A percentile compares a stretch with the other conserved stretches of the same genome.
phyloP scores from a whole-genome alignment of 2,329 filamentous ascomycete genomes.

The Hortaea werneckii region DNA sequence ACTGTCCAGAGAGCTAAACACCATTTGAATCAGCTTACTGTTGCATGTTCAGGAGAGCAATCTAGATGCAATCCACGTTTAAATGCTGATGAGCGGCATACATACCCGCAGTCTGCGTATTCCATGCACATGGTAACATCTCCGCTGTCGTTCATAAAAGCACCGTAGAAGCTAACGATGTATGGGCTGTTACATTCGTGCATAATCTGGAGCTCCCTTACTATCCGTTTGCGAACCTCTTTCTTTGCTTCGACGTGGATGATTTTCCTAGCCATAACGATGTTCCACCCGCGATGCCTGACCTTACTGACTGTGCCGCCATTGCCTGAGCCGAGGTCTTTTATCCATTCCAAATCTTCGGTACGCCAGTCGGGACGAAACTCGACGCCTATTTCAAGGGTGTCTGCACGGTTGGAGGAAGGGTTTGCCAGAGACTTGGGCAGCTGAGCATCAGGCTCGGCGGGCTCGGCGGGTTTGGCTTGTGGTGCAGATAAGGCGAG shows the following conservation, averaged over 20 bases:
- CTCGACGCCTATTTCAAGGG: slow-evolving; percentile 91
- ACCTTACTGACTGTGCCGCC: slow-evolving; percentile 98
- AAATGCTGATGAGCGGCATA: too few species aligned
- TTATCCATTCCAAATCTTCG: slow-evolving; percentile 84
- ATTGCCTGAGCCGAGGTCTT: slow-evolving; percentile 91
- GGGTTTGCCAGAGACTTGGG: slow-evolving; percentile 51
- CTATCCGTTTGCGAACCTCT: slow-evolving; percentile 91
- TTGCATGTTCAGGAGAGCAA: too few species aligned
- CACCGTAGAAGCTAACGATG: slow-evolving; percentile 96
- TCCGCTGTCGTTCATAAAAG: slow-evolving; percentile 90
- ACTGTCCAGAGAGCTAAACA: slow-evolving; percentile 72
- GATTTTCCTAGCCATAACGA: slow-evolving; percentile 97
- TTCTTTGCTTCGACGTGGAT: slow-evolving; percentile 98
- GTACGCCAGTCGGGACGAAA: slow-evolving; percentile 87
- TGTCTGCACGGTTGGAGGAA: slow-evolving; percentile 50
- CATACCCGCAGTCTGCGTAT: slow-evolving; percentile 98
- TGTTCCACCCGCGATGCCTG: slow-evolving; percentile 85
- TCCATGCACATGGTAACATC: slow-evolving; percentile 99
- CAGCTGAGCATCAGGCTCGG: slow-evolving; percentile 58
- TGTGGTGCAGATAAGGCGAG: slow-evolving; percentile 75
- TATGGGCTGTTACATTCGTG: slow-evolving; percentile 94
- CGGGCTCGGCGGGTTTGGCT: slow-evolving; percentile 59
- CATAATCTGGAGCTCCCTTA: slow-evolving; percentile 95
- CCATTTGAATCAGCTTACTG: too few species aligned
- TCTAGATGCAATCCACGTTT: too few species aligned